Conservation (phyloP, 2,329 filamentous ascomycete genomes). For the Microdochium bolleyi region DNA sequence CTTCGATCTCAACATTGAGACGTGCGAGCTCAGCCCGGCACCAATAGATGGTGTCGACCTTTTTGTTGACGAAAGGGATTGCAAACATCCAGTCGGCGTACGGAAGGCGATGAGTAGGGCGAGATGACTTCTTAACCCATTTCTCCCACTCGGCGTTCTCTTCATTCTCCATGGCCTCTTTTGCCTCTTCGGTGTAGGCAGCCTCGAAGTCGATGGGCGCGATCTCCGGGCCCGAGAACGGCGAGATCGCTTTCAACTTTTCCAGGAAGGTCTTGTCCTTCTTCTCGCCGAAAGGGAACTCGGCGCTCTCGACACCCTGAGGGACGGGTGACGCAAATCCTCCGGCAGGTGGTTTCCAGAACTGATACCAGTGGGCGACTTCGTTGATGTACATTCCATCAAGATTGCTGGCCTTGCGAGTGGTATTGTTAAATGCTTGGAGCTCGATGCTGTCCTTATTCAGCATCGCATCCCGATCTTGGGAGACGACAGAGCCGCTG, state of each 20-base stretch:
- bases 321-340: constrained; percentile 55
- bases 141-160: constrained; percentile 69
- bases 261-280: constrained; percentile 42
- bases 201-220: constrained; percentile 47
- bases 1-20: constrained; percentile 84
- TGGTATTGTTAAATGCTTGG: constrained; percentile 37
- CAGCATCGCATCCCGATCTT: constrained; percentile 24
- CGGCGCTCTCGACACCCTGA: constrained; percentile 40
- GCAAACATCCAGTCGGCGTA: constrained; percentile 65
- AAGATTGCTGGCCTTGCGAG: constrained; percentile 38
- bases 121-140: constrained; percentile 73
- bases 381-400: constrained; percentile 40
- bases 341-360: constrained; percentile 56
- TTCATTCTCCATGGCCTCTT: constrained; percentile 45
- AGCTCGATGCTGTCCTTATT: constrained; percentile 22
- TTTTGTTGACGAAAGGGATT: constrained; percentile 73
- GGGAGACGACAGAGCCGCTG: constrained; percentile 27
- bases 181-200: constrained; percentile 53
- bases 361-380: constrained; percentile 48
- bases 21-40: constrained; percentile 80
- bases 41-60: constrained; percentile 92
- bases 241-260: constrained; percentile 38
- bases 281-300: constrained; percentile 27
- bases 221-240: constrained; percentile 39
- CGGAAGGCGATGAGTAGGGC: constrained; percentile 76